Evolutionary conservation across 495 filamentous ascomycete species (phyloP).

Genomic region (Penicillium bovifimosum): DNA sequence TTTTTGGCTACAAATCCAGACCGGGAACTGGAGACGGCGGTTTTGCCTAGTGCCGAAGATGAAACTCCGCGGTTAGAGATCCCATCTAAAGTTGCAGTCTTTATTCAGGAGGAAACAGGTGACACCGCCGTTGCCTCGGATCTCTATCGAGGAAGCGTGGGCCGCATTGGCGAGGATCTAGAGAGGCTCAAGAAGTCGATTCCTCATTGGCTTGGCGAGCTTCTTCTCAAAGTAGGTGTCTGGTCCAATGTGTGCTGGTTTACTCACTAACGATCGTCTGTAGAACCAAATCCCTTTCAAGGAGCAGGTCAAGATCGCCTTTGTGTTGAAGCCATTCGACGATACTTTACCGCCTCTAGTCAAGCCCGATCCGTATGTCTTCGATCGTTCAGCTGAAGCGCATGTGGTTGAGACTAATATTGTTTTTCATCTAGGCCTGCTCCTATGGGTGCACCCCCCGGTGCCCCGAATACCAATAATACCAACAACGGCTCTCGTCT

Average conservation of each 20-base stretch:
- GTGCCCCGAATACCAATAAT: conserved; percentile 13
- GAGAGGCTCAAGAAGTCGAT: conserved; percentile 78
- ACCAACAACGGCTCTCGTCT: conserved; percentile 66
- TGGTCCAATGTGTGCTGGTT: not conserved
- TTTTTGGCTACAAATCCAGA: conserved; percentile 52
- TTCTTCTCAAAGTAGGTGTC: conserved; percentile 63
- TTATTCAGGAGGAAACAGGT: conserved; percentile 89
- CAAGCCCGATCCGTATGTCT: conserved; percentile 51
- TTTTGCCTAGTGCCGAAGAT: conserved; percentile 70
- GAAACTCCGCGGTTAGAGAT: conserved; percentile 84
- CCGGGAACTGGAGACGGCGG: conserved; percentile 52
- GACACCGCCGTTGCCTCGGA: conserved; percentile 87
- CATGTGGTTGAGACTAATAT: not conserved
- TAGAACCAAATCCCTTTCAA: conserved; percentile 79
- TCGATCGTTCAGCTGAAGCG: not conserved
- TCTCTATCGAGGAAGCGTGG: conserved; percentile 84
- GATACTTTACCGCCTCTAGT: conserved; percentile 66
- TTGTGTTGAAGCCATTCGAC: conserved; percentile 79
- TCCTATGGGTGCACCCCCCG: conserved; percentile 17
- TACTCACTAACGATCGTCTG: conserved; percentile 1
- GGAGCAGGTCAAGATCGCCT: conserved; percentile 90
- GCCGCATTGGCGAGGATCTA: conserved; percentile 66
- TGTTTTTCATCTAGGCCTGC: conserved; percentile 13
- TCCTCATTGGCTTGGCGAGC: conserved; percentile 87
- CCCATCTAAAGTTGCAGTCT: conserved; percentile 73